Percentiles rank a stretch among this genome's conserved stretches.
phyloP scores from a whole-genome alignment of 352 stramenopile genomes.

The Globisporangium acanthophoron region DNA sequence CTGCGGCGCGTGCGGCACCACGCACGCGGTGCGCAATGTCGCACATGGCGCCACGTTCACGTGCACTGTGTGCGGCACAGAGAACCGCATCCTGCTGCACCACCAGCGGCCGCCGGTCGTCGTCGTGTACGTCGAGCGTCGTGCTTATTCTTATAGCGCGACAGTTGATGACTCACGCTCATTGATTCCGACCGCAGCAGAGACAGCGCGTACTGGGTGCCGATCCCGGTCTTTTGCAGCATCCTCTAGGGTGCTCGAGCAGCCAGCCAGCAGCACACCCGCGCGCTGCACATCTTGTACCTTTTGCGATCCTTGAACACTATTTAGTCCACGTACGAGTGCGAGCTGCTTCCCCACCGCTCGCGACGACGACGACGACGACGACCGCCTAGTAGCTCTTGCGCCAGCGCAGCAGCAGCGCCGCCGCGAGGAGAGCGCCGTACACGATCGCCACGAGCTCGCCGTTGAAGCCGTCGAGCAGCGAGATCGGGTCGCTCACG shows the following conservation, averaged over 20 bases:
- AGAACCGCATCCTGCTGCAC: slow-evolving; percentile 62
- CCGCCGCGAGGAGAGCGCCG: slow-evolving; percentile 30
- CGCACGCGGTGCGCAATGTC: slow-evolving; percentile 57
- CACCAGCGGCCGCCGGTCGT: slow-evolving; percentile 27
- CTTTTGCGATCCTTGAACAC: neutral
- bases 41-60: slow-evolving; percentile 46
- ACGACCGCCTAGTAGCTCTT: slow-evolving; percentile 10
- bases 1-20: slow-evolving; percentile 56
- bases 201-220: slow-evolving; percentile 35
- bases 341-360: neutral
- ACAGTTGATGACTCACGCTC: neutral
- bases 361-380: neutral
- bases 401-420: slow-evolving; percentile 37
- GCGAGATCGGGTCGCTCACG: slow-evolving; percentile 60
- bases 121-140: slow-evolving; percentile 35
- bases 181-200: slow-evolving; percentile 6
- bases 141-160: neutral
- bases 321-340: no score
- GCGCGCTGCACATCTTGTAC: neutral
- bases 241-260: slow-evolving; percentile 16
- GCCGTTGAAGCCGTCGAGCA: slow-evolving; percentile 56
- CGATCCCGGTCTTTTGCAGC: slow-evolving; percentile 60
- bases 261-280: no score
- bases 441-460: slow-evolving; percentile 61
- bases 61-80: slow-evolving; percentile 44